phyloP scores from a whole-genome alignment of 2,329 filamentous ascomycete genomes.

The Clarireedia sp. region DNA sequence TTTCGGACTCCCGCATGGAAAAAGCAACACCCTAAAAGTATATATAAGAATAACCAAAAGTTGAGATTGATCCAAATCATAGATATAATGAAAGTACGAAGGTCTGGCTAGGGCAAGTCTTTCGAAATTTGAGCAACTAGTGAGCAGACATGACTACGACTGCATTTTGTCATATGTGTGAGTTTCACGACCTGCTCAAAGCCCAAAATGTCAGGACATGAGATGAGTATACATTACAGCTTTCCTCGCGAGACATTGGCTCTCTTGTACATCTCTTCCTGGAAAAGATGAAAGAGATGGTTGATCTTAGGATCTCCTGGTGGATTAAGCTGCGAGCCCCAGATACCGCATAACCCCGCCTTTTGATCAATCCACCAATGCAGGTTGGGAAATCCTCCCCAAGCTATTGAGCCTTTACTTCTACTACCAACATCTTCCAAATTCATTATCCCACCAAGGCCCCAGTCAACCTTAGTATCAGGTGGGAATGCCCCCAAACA shows the following conservation, averaged over 20 bases:
- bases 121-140: too few species aligned
- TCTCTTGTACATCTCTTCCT: conserved; percentile 33
- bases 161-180: too few species aligned
- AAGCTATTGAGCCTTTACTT: conserved; percentile 34
- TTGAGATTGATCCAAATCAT: too few species aligned
- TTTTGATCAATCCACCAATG: conserved; percentile 38
- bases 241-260: neutral
- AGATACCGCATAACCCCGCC: conserved; percentile 35
- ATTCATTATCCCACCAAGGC: conserved; percentile 36
- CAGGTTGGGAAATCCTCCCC: conserved; percentile 40
- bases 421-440: conserved; percentile 31
- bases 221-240: neutral
- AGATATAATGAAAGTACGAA: too few species aligned
- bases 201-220: too few species aligned
- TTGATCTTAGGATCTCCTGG: conserved; percentile 33
- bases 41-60: too few species aligned
- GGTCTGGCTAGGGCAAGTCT: too few species aligned
- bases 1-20: too few species aligned
- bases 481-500: conserved; percentile 26
- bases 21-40: too few species aligned
- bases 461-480: conserved; percentile 33
- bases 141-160: too few species aligned
- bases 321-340: conserved; percentile 37
- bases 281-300: conserved; percentile 31
- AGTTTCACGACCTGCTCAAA: too few species aligned